A percentile compares a stretch with the other conserved stretches of the same genome.
phyloP scores from a whole-genome alignment of 23 red algal species.

The Gracilaria caudata region DNA sequence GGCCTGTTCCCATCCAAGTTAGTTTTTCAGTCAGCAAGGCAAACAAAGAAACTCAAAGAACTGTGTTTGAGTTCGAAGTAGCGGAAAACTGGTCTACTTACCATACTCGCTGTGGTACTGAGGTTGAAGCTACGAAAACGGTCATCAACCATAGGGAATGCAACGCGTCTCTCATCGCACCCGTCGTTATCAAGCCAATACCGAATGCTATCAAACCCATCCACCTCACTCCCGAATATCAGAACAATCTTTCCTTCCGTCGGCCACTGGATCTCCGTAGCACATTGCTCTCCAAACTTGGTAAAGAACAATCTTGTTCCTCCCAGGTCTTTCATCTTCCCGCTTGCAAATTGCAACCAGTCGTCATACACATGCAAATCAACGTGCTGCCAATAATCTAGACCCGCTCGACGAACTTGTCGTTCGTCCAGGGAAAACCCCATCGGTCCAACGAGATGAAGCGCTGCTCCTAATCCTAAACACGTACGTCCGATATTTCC shows the following conservation, averaged over 20 bases:
- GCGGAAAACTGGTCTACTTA: neutral
- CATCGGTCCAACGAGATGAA: constrained; percentile 90
- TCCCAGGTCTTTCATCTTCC: constrained; percentile 33
- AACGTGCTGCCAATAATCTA: constrained; percentile 96
- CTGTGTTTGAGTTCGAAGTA: neutral
- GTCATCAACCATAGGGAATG: constrained; percentile 77
- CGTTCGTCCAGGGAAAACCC: constrained; percentile 85
- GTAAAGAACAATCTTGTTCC: constrained; percentile 82
- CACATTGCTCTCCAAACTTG: constrained; percentile 63
- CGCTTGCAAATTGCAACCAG: constrained; percentile 81
- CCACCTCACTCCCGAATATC: constrained; percentile 66
- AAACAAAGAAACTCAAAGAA: neutral
- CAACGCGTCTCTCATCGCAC: constrained; percentile 22
- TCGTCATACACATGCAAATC: constrained; percentile 68
- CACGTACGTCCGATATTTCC: constrained; percentile 93
- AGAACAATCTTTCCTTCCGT: constrained; percentile 47
- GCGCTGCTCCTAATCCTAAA: constrained; percentile 78
- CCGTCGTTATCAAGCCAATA: constrained; percentile 46
- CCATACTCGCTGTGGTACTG: constrained; percentile 73
- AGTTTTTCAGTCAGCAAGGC: neutral
- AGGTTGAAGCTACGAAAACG: constrained; percentile 71
- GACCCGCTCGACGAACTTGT: constrained; percentile 84
- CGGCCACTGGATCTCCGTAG: constrained; percentile 54
- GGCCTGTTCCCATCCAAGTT: constrained; percentile 9
- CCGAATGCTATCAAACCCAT: constrained; percentile 67